Evolutionary conservation across 345 rosid genomes (phyloP), one percentile per base, ranked within the genome.

Genomic region (Mallotus nudiflorus): DNA sequence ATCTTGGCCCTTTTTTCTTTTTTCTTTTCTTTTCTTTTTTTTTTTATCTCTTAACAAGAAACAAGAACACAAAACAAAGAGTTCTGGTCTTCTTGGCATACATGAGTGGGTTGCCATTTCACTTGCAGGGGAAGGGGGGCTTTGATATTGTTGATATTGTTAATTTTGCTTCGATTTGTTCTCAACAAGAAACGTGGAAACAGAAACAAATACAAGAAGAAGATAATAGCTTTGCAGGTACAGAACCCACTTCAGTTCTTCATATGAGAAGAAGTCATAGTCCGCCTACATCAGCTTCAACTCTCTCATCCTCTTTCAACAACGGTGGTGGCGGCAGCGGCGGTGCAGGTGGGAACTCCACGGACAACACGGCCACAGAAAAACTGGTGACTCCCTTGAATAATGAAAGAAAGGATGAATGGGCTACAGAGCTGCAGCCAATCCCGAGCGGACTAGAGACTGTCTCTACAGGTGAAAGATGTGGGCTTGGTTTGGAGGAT

Each of bases 231-330:
- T 67, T 74, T 56, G 20, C 63, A 46, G 66, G 57, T 69, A 54
- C 55, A 39, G 82, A 79, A 46, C 72, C 78, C 31, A 78, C 81
- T 31, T 80, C 83, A 68, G 80, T 80, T 72, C 85, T 84, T 81
- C 84, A 80, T 78, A 80, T 82, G 83, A 82, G 85, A 82, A 84
- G 82, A 78, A 85, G 87, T 85, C 82, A 78, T 67, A 87, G 89
- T 66, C 91, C 91, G 22, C 87, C 88, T 67, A 85, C 82, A 61
- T 84, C 90, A 11, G 85, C 81, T 63, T 86, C 91, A 65, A 87
- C 91, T 27, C 87, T 82, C 73, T 87, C 90, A 48, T 86, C 88
- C 73, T 82, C 90, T 68, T 74, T 77, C 80, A 82, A 84, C 87
- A 73, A 79, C 64, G 78, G 77, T 69, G 74, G 64, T 66, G 58